Percentiles rank a stretch among this genome's conserved stretches.
Evolutionary conservation across 192 early-diverging fungal genomes (phyloP).

Genomic region (Mortierella claussenii): DNA sequence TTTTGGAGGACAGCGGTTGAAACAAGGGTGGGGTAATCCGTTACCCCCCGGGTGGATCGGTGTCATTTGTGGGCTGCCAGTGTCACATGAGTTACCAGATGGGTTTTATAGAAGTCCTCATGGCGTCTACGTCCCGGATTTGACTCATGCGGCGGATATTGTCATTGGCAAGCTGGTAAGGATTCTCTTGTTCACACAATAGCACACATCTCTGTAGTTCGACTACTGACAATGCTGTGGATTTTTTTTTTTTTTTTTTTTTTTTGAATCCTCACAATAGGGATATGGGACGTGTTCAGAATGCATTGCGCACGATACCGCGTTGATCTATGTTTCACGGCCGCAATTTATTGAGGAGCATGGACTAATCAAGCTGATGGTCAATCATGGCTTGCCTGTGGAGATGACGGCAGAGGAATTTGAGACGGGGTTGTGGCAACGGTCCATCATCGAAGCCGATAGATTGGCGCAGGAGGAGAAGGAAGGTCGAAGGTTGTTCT

Average conservation of each 20-base stretch:
- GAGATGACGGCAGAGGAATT: conserved; percentile 65
- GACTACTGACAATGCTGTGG: too few relatives aligned
- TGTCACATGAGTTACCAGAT: conserved; percentile 53
- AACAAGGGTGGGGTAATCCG: conserved; percentile 60
- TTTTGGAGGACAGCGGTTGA: conserved; percentile 65
- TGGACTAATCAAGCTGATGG: conserved; percentile 65
- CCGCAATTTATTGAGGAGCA: conserved; percentile 71
- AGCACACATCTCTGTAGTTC: too few relatives aligned
- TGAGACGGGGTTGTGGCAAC: conserved; percentile 64
- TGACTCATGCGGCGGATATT: conserved; percentile 67
- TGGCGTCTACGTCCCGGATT: conserved; percentile 69
- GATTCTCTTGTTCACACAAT: background rate
- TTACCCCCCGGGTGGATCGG: conserved; percentile 68
- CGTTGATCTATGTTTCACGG: conserved; percentile 69
- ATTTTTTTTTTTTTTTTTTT: background rate
- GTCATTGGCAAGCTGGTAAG: conserved; percentile 69
- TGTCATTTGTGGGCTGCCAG: conserved; percentile 65
- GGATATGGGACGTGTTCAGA: conserved; percentile 74
- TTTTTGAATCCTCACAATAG: conserved; percentile 21
- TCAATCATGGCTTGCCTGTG: conserved; percentile 62
- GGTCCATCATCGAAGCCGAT: conserved; percentile 58
- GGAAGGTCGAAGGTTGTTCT: conserved; percentile 15
- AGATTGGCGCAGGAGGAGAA: conserved; percentile 30
- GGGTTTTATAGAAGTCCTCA: conserved; percentile 62
- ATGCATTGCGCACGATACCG: conserved; percentile 66